Conservation (phyloP, 306 rosid species). For the Parietaria judaica region DNA sequence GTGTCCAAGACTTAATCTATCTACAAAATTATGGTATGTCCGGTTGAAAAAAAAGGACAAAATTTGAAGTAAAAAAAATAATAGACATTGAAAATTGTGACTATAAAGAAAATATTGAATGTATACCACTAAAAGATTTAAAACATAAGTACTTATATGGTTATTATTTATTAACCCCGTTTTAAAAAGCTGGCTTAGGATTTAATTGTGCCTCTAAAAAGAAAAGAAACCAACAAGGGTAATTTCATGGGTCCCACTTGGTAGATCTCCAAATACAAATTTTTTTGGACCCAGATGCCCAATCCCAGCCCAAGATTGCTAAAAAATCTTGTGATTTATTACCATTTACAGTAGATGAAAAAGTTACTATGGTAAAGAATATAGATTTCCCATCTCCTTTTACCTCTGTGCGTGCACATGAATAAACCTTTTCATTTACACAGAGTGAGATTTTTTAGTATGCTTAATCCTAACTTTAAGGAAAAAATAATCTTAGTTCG, state of each 20-base stretch:
- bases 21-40: no score
- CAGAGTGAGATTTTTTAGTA: background rate
- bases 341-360: no score
- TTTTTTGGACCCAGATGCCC: background rate
- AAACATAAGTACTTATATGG: no score
- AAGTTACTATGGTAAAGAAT: background rate
- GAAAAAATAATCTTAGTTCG: no score
- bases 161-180: no score
- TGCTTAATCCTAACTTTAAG: no score
- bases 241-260: conserved; percentile 7
- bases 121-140: no score
- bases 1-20: no score
- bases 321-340: conserved; percentile 2
- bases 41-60: no score
- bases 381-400: background rate
- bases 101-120: no score
- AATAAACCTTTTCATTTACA: background rate
- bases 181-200: background rate
- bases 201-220: conserved; percentile 1
- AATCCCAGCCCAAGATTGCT: conserved; percentile 7
- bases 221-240: conserved; percentile 10
- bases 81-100: no score
- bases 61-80: no score
- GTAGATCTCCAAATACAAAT: conserved; percentile 1
- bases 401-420: background rate